Evolutionary conservation across 805 yeast species (phyloP).

Genomic region (Spathaspora girioi): DNA sequence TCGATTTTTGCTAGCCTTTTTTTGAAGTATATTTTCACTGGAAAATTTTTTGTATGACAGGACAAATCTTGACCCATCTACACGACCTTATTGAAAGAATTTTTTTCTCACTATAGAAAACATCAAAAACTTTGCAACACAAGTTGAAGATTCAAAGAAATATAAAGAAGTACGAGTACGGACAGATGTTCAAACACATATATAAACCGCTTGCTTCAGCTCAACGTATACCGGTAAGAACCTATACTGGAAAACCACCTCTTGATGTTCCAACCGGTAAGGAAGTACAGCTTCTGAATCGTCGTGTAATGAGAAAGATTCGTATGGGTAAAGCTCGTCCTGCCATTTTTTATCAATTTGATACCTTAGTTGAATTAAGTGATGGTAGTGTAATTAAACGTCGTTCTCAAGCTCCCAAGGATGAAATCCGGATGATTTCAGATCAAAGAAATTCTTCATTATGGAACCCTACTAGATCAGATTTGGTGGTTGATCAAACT

Average conservation of each 20-base stretch:
- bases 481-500: slow-evolving; percentile 70
- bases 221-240: background rate
- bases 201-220: background rate
- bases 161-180: background rate
- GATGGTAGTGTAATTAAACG: slow-evolving; percentile 90
- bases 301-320: slow-evolving; percentile 68
- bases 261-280: slow-evolving; percentile 11
- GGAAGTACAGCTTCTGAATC: slow-evolving; percentile 40
- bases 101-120: background rate
- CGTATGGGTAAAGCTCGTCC: slow-evolving; percentile 86
- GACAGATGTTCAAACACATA: background rate
- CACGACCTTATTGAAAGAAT: background rate
- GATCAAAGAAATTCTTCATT: slow-evolving; percentile 85
- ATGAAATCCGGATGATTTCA: slow-evolving; percentile 76
- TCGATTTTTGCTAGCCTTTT: too few species aligned
- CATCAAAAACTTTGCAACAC: background rate
- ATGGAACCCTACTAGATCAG: slow-evolving; percentile 88
- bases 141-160: too few species aligned
- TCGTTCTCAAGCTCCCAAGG: slow-evolving; percentile 83
- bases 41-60: background rate
- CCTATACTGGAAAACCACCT: background rate
- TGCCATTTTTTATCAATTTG: slow-evolving; percentile 87
- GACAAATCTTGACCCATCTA: background rate
- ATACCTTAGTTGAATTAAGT: slow-evolving; percentile 81
- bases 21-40: too few species aligned